phyloP scores from a whole-genome alignment of 1,284 basidiomycete genomes.

The Marasmius sp. region DNA sequence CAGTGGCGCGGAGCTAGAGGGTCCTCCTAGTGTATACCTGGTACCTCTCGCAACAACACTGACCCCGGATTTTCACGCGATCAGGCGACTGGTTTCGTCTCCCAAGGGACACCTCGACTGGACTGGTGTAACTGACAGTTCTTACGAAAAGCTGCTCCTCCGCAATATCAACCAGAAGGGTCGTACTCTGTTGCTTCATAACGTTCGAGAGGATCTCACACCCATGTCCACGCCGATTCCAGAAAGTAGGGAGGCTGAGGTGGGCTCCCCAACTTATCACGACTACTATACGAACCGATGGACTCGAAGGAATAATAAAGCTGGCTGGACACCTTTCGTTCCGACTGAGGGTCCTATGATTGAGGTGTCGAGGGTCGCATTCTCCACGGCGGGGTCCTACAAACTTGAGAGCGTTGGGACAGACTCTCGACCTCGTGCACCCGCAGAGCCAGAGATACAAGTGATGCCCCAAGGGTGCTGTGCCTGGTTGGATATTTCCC shows the following conservation, averaged over 20 bases:
- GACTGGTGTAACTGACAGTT: constrained; percentile 44
- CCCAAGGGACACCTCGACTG: constrained; percentile 56
- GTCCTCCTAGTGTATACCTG: constrained; percentile 57
- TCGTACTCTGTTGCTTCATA: constrained; percentile 53
- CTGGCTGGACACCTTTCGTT: constrained; percentile 34
- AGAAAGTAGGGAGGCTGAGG: constrained; percentile 43
- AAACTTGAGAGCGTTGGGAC: constrained; percentile 23
- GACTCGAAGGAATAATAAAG: constrained; percentile 33
- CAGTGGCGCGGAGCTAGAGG: constrained; percentile 52
- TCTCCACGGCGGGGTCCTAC: constrained; percentile 45
- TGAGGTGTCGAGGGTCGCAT: constrained; percentile 45
- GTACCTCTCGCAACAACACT: constrained; percentile 52
- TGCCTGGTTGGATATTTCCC: constrained; percentile 48
- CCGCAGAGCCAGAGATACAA: constrained; percentile 24
- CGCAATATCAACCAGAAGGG: constrained; percentile 56
- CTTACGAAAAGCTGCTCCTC: constrained; percentile 49
- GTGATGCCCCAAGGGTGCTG: constrained; percentile 58
- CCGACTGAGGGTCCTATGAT: constrained; percentile 58
- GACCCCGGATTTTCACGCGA: constrained; percentile 56
- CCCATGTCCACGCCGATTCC: constrained; percentile 54
- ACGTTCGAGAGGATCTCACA: constrained; percentile 62
- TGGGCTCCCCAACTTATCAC: constrained; percentile 48
- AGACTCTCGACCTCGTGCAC: background rate
- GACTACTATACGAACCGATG: constrained; percentile 60
- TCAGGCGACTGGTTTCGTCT: constrained; percentile 46